Base-by-base conservation (phyloP, 2,329 filamentous ascomycete genomes). In the Phyllosticta citriasiana region DNA sequence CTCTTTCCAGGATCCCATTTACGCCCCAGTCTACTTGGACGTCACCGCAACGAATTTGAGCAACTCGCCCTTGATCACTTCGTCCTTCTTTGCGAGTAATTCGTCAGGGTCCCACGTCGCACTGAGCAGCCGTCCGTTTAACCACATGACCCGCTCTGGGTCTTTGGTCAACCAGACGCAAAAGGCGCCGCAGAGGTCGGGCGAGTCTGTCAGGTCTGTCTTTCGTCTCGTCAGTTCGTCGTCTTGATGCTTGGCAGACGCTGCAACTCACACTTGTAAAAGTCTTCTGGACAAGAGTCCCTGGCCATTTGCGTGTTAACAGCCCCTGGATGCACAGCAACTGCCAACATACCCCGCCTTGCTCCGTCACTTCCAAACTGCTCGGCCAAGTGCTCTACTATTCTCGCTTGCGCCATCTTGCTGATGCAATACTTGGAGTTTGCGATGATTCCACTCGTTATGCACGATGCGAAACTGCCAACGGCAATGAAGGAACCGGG, bases 211-310 rank as follows among this genome's bases (percentile, higher is more conserved):
- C 4, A 62, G 59, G 53, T 57, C 57, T 53, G 7, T 61, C 62
- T n/a, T 68, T 61, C n/a, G 66, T 22, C 1, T 22, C 65, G 33
- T 65, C 63, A 1, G 72, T 60, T 2, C 60, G 0, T 59, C 65
- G 40, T 47, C 16, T 58, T 83, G 82, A 0, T 68, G 69, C 50
- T 74, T 71, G 7, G 81, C 64, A 64, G 79, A 65, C 84, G 80
- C 0, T 76, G 79, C 14, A n/a, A 54, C 57, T 33, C 24, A 60
- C 57, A 53, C 19, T 56, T 61, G 53, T 22, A 55, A 22, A 69
- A 65, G 22, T 57, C 64, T 24, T 69, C 64, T 4, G 68, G 68
- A 57, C 66, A 59, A 8, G 59, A 68, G 63, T 69, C 67, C 24
- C 65, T 65, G 2, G 71, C 69, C 68, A 74, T 72, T 53, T 72